Base-by-base conservation (phyloP, 768 basidiomycete genomes). In the Boletus coccyginus region DNA sequence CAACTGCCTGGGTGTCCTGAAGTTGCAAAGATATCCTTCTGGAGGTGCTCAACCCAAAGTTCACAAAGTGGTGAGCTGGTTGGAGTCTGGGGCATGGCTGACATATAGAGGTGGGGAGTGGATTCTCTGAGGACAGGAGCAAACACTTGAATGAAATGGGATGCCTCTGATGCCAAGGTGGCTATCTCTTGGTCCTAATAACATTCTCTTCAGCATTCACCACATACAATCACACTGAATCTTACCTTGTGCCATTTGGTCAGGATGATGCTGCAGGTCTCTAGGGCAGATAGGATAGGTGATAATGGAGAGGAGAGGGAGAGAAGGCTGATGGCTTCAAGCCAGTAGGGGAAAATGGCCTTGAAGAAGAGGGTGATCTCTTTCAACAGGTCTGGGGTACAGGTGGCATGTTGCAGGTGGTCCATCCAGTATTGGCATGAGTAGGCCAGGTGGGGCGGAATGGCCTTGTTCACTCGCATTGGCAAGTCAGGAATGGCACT, bases 231-330 rank as follows among this genome's bases (percentile, higher is more conserved):
- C 6, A 35, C 19, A 1, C 2, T 21, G 36, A 0, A 21, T 3
- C 46, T 21, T n/a, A 59, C 58, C 53, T 59, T 51, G 36, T 41
- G 33, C 58, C 58, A 59, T n/a, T 19, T 13, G 5, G 11, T 5
- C 12, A 59, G 13, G 8, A 12, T 44, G 1, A 21, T 55, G 41
- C 53, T n/a, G n/a, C n/a, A 58, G 7, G 46, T 19, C 31, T 50
- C 36, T 13, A 35, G 1, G 11, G 57, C 52, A 54, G 57, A 45
- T 40, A 7, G 13, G 12, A 46, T 46, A 2, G 38, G 8, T 14
- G 33, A 8, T 9, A 44, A 27, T 27, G 27, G 27, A 27, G 27
- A 27, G 27, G 27, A 27, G 27, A 27, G 27, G 27, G 27, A 27
- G 27, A 27, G 27, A 27, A 27, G 27, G 27, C 27, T 27, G 27